A percentile compares a stretch with the other conserved stretches of the same genome.
Evolutionary conservation across 129 eudicot genomes (phyloP).

Genomic region (Arctium lappa): DNA sequence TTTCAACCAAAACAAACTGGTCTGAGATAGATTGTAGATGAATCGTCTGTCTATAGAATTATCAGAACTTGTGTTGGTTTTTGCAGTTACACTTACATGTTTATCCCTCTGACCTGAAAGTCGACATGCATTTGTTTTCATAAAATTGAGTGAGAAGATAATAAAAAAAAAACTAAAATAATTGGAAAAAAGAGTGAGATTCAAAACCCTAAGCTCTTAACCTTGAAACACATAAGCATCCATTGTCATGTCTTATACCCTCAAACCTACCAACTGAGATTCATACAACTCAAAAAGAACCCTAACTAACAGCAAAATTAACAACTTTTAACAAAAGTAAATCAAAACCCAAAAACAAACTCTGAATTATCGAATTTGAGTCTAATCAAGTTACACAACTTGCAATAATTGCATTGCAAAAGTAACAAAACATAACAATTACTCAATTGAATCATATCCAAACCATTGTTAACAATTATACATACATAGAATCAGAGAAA

Average conservation of each 20-base stretch:
- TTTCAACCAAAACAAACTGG: neutral
- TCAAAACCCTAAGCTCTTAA: slow-evolving; percentile 21
- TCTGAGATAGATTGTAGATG: neutral
- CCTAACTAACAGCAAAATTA: slow-evolving; percentile 1
- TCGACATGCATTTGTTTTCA: neutral
- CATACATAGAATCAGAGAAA: slow-evolving; percentile 14
- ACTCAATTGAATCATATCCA: slow-evolving; percentile 15
- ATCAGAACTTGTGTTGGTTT: neutral
- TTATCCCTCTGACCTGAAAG: neutral
- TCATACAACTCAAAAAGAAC: neutral
- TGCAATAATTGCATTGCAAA: neutral
- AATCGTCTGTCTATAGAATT: neutral
- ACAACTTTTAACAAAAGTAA: slow-evolving; percentile 1
- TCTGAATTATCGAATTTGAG: slow-evolving; percentile 10
- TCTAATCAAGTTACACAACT: slow-evolving; percentile 8
- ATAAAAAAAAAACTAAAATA: neutral
- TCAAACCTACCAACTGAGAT: slow-evolving; percentile 7
- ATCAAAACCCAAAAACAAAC: slow-evolving; percentile 14
- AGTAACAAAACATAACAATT: neutral
- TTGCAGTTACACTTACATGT: neutral
- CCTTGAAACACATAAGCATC: slow-evolving; percentile 10
- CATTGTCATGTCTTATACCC: slow-evolving; percentile 4
- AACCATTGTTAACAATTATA: neutral
- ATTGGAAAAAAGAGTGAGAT: neutral
- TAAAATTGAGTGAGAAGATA: neutral